Percentiles rank a stretch among this genome's conserved stretches.
Evolutionary conservation across 2,329 filamentous ascomycete species (phyloP).

Genomic region (Nothophaeocryptopus gaeumannii): DNA sequence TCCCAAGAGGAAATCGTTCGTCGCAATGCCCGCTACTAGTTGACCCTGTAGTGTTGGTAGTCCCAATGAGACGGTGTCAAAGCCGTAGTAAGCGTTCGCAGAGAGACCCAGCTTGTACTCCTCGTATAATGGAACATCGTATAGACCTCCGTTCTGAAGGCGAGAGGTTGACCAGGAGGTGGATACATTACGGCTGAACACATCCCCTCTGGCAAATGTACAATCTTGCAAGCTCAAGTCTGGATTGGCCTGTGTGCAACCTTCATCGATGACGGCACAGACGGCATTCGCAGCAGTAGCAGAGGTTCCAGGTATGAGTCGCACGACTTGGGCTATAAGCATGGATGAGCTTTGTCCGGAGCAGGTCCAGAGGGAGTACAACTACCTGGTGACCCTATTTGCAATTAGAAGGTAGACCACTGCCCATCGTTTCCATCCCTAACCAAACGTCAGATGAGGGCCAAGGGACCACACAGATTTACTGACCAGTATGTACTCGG

Average conservation of each 20-base stretch:
- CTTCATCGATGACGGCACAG: constrained; percentile 26
- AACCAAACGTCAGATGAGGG: no score
- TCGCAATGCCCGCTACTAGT: constrained; percentile 25
- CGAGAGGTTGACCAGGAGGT: constrained; percentile 35
- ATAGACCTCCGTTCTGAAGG: constrained; percentile 36
- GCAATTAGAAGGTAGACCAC: constrained; percentile 13
- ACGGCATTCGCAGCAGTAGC: constrained; percentile 19
- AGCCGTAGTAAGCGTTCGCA: constrained; percentile 37
- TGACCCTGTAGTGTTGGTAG: constrained; percentile 30
- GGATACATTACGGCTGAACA: constrained; percentile 35
- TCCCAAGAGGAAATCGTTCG: constrained; percentile 36
- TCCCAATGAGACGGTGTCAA: constrained; percentile 33
- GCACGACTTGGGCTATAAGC: constrained; percentile 18
- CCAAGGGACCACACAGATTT: no score
- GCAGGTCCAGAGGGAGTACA: no score
- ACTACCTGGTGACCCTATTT: constrained; percentile 13
- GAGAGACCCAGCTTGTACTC: constrained; percentile 23
- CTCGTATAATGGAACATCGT: constrained; percentile 21
- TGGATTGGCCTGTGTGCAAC: constrained; percentile 25
- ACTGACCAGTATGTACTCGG: no score
- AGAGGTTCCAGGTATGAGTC: constrained; percentile 26
- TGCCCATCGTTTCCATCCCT: constrained; percentile 17
- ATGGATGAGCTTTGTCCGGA: no score
- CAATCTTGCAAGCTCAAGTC: constrained; percentile 35
- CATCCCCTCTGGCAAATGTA: constrained; percentile 19